These are phyloP conservation scores for Leptographium wingfieldii DNA, from an alignment of 2,329 filamentous ascomycete species.

Conservation along the genomic window DNA sequence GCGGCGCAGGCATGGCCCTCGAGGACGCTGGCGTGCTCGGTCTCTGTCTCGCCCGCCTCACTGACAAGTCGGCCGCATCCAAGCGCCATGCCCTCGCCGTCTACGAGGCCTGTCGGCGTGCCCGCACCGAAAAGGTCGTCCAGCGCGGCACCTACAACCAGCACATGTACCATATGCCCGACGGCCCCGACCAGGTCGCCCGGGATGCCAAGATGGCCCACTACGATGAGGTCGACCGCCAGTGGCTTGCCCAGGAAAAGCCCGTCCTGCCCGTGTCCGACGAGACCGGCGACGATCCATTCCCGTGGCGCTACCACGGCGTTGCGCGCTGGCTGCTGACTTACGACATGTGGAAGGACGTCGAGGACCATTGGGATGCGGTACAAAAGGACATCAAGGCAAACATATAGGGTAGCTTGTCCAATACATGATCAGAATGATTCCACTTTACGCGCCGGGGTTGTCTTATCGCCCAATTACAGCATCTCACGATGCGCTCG, in stretches of 20 bases:
- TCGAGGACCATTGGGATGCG: constrained; percentile 1
- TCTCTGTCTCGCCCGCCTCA: constrained; percentile 9
- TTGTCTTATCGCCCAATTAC: neutral
- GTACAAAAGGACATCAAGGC: neutral
- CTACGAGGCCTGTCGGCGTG: constrained; percentile 10
- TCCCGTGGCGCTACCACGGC: constrained; percentile 11
- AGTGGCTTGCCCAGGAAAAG: neutral
- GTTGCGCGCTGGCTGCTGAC: constrained; percentile 11
- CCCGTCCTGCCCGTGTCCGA: neutral
- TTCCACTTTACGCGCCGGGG: neutral
- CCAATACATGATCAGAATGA: neutral
- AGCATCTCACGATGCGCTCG: too few relatives aligned
- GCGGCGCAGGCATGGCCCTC: constrained; percentile 31
- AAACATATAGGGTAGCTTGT: neutral
- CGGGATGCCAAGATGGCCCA: constrained; percentile 6
- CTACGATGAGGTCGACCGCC: constrained; percentile 2
- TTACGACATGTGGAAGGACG: constrained; percentile 11
- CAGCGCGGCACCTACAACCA: constrained; percentile 10
- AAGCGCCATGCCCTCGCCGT: constrained; percentile 6
- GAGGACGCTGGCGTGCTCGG: constrained; percentile 28
- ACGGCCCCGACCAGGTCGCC: constrained; percentile 8
- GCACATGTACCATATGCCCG: constrained; percentile 11
- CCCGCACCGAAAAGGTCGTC: constrained; percentile 8
- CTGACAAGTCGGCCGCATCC: neutral
- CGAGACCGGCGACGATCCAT: constrained; percentile 9